These are phyloP conservation scores for Plasmodiophora brassicae DNA, from an alignment of 208 protist species.

Conservation along the genomic window DNA sequence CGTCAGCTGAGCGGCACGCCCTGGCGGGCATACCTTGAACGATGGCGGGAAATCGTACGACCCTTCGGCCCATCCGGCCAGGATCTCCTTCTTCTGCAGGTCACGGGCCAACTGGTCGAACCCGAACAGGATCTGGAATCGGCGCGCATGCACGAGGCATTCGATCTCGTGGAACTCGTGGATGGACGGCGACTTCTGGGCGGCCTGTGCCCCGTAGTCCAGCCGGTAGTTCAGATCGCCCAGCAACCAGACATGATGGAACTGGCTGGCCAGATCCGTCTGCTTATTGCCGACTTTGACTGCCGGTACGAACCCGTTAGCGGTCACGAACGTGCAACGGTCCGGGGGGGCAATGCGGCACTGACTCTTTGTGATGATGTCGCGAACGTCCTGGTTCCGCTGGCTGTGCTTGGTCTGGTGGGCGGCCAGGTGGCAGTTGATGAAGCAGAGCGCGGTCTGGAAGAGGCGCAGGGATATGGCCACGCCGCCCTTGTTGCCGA, in stretches of 20 bases:
- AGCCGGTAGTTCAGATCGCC: conserved; percentile 69
- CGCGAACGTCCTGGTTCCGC: conserved; percentile 34
- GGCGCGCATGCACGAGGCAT: neutral
- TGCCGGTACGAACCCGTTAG: too few relatives aligned
- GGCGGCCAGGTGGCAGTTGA: conserved; percentile 66
- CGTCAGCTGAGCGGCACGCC: too few relatives aligned
- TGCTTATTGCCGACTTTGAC: conserved; percentile 16
- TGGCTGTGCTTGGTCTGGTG: conserved; percentile 51
- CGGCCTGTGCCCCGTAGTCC: conserved; percentile 39
- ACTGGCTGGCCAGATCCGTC: conserved; percentile 20
- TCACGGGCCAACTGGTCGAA: neutral
- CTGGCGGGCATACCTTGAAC: too few relatives aligned
- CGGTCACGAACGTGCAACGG: too few relatives aligned
- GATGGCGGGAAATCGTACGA: neutral
- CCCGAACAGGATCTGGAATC: neutral
- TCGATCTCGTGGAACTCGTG: conserved; percentile 24
- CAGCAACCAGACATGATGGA: conserved; percentile 56
- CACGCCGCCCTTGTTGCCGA: conserved; percentile 70
- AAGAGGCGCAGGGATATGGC: conserved; percentile 55
- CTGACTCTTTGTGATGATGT: conserved; percentile 14
- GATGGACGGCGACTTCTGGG: neutral
- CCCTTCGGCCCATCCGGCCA: neutral
- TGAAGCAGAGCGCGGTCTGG: conserved; percentile 61
- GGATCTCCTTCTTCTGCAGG: neutral
- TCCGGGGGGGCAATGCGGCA: too few relatives aligned